These are phyloP conservation scores for Diaporthe vaccinii DNA, from an alignment of 2,329 filamentous ascomycete species.

Conservation along the genomic window DNA sequence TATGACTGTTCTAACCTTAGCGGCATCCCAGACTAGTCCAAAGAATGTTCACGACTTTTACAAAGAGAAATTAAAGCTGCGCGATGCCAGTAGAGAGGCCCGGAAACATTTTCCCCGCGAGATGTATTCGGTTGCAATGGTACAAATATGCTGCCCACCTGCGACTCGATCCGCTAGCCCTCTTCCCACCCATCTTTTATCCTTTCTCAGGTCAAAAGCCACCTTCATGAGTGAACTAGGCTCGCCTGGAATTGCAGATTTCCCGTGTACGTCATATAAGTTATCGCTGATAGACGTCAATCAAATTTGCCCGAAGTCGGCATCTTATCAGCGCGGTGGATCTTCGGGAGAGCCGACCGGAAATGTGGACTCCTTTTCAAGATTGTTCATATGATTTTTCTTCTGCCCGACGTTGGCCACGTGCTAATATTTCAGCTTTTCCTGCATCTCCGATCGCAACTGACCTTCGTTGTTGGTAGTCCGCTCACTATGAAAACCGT, in stretches of 20 bases:
- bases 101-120: not conserved
- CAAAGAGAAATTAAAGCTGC: not conserved
- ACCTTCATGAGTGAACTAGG: not conserved
- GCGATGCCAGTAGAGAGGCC: not conserved
- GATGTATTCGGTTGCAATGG: not conserved
- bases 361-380: not conserved
- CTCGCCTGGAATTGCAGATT: not conserved
- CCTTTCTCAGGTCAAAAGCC: not conserved
- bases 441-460: not conserved
- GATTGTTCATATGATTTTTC: not conserved
- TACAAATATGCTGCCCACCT: not conserved
- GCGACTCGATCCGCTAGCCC: not conserved
- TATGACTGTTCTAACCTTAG: not conserved
- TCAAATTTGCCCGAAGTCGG: conserved; percentile 14
- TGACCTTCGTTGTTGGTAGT: not conserved
- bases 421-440: not conserved
- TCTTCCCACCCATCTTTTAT: not conserved
- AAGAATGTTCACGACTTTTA: not conserved
- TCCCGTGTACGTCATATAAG: not conserved
- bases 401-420: not conserved
- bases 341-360: not conserved
- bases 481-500: conserved; percentile 31
- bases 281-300: not conserved
- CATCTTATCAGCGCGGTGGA: conserved; percentile 20
- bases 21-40: not conserved